A percentile compares a stretch with the other conserved stretches of the same genome.
These are phyloP conservation scores for Colletotrichum limetticola DNA, from an alignment of 2,329 filamentous ascomycete species.

Conservation along the genomic window DNA sequence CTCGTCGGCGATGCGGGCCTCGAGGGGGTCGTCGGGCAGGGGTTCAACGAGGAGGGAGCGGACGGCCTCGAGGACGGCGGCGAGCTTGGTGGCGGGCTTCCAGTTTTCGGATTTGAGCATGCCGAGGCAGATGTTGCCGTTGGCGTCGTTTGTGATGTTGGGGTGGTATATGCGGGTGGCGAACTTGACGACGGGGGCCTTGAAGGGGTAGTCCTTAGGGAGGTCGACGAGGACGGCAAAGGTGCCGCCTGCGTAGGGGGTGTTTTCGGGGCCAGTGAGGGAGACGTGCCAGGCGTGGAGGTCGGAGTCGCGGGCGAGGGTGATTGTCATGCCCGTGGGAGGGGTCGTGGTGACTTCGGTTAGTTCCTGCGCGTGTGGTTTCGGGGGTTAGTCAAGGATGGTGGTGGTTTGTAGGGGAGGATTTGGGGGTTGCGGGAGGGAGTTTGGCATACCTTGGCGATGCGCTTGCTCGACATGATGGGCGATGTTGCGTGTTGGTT, in stretches of 20 bases:
- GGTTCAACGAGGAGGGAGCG: conserved; percentile 81
- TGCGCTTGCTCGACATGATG: conserved; percentile 56
- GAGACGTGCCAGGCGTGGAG: conserved; percentile 64
- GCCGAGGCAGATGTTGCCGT: conserved; percentile 86
- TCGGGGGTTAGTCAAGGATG: conserved; percentile 21
- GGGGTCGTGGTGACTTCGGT: conserved; percentile 60
- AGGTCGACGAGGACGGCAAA: conserved; percentile 81
- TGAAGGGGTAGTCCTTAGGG: conserved; percentile 89
- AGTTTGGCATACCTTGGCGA: conserved; percentile 50
- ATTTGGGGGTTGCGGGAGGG: conserved; percentile 3
- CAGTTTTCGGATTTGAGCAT: conserved; percentile 88
- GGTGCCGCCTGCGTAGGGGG: conserved; percentile 70
- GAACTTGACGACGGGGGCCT: conserved; percentile 83
- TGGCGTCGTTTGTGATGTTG: conserved; percentile 88
- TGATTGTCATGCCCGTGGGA: conserved; percentile 58
- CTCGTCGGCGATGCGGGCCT: conserved; percentile 86
- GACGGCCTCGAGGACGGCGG: conserved; percentile 80
- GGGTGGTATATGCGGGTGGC: conserved; percentile 94
- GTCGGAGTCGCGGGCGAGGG: conserved; percentile 57
- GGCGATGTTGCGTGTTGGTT: background rate
- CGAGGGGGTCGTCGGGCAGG: conserved; percentile 89
- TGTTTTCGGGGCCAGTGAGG: conserved; percentile 55
- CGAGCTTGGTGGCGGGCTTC: conserved; percentile 87
- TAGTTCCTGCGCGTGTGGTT: conserved; percentile 56
- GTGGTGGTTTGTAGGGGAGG: conserved; percentile 33